These are phyloP conservation scores for Cyberlindnera meyerae DNA, from an alignment of 805 yeast species.

Conservation along the genomic window DNA sequence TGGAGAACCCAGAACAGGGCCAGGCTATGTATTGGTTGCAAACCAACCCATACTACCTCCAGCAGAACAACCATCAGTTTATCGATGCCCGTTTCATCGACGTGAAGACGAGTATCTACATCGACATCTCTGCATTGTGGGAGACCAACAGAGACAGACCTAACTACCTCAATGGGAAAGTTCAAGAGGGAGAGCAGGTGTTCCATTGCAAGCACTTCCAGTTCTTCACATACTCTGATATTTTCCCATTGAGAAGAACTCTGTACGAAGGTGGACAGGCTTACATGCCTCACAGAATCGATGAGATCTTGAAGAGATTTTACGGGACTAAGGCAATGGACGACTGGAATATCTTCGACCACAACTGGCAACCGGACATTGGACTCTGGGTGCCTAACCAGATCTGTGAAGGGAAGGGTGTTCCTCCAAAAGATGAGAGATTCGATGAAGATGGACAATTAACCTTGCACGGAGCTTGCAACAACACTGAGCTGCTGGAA, in stretches of 20 bases:
- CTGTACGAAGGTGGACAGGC: slow-evolving; percentile 43
- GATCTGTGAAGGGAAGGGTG: slow-evolving; percentile 27
- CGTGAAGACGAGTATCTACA: slow-evolving; percentile 42
- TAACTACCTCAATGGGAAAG: slow-evolving; percentile 5
- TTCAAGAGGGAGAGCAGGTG: slow-evolving; percentile 10
- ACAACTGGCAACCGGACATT: slow-evolving; percentile 38
- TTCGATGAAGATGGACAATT: slow-evolving; percentile 26
- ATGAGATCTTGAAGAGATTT: slow-evolving; percentile 33
- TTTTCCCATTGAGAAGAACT: slow-evolving; percentile 40
- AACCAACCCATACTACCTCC: slow-evolving; percentile 30
- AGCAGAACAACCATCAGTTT: slow-evolving; percentile 39
- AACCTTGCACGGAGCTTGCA: slow-evolving; percentile 37
- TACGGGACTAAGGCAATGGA: slow-evolving; percentile 30
- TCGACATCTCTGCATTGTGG: slow-evolving; percentile 43
- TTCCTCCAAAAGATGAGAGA: slow-evolving; percentile 27
- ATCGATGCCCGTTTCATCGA: slow-evolving; percentile 43
- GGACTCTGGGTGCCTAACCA: slow-evolving; percentile 43
- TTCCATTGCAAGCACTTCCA: slow-evolving; percentile 28
- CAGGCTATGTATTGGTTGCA: slow-evolving; percentile 31
- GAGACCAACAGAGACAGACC: slow-evolving; percentile 15
- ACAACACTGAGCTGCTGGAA: slow-evolving; percentile 31
- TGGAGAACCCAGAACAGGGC: slow-evolving; percentile 35
- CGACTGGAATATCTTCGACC: slow-evolving; percentile 17
- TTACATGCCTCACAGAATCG: slow-evolving; percentile 38
- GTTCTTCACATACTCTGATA: slow-evolving; percentile 28